A percentile compares a stretch with the other conserved stretches of the same genome.
phyloP scores from a whole-genome alignment of 768 basidiomycete genomes.

The Basidioascus undulatus region DNA sequence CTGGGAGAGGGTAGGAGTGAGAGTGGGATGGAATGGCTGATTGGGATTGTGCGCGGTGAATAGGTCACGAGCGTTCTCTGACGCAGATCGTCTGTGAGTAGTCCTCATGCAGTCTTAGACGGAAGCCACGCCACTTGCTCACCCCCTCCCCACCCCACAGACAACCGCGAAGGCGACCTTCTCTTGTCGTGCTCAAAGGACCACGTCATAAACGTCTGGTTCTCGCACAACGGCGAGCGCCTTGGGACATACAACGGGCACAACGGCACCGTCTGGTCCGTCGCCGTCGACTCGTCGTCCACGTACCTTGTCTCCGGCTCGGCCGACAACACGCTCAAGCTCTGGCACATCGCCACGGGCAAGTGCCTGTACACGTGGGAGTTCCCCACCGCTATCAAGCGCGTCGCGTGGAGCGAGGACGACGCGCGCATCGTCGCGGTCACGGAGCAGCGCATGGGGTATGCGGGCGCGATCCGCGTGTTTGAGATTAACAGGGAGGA shows the following conservation, averaged over 20 bases:
- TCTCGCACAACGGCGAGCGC: constrained; percentile 82
- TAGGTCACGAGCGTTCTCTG: no score
- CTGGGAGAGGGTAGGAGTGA: no score
- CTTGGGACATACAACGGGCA: constrained; percentile 89
- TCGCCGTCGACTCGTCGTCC: constrained; percentile 77
- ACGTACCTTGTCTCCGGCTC: constrained; percentile 70
- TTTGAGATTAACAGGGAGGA: constrained; percentile 71
- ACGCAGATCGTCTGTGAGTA: no score
- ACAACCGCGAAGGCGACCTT: constrained; percentile 86
- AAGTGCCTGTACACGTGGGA: constrained; percentile 92
- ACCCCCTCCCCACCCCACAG: no score
- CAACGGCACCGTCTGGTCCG: constrained; percentile 91
- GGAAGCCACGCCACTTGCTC: no score
- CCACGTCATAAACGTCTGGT: constrained; percentile 79
- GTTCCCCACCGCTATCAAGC: constrained; percentile 91
- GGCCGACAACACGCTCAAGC: constrained; percentile 74
- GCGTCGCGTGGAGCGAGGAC: constrained; percentile 73
- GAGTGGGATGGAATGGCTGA: no score
- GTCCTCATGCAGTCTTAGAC: no score
- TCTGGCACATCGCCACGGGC: constrained; percentile 74
- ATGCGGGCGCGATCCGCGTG: constrained; percentile 70
- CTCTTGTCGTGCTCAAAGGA: constrained; percentile 94
- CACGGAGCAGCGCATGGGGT: constrained; percentile 91
- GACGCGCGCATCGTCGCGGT: constrained; percentile 58
- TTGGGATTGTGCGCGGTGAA: no score